Conservation (phyloP, 2,329 filamentous ascomycete genomes). For the Truncatella angustata region DNA sequence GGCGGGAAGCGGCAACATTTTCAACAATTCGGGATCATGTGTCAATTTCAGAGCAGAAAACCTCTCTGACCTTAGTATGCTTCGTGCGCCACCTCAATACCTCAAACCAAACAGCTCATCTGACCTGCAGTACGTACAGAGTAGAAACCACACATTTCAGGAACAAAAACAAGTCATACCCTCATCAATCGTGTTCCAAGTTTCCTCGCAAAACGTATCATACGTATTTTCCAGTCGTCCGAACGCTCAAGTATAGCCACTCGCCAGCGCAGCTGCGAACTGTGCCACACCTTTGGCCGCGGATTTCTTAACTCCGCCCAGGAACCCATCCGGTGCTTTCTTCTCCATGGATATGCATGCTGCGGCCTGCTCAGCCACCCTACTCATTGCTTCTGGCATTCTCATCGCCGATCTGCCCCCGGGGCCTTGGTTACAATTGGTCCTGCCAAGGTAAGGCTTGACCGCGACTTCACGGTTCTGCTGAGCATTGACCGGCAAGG, state of each 20-base stretch:
- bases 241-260: conserved; percentile 10
- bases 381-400: neutral
- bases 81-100: too few species aligned
- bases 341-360: neutral
- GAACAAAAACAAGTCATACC: neutral
- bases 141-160: too few species aligned
- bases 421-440: neutral
- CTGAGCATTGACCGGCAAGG: too few species aligned
- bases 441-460: neutral
- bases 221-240: too few species aligned
- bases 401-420: neutral
- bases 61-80: too few species aligned
- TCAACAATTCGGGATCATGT: too few species aligned
- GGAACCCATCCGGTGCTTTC: conserved; percentile 1
- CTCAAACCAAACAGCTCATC: neutral
- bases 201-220: too few species aligned
- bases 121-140: too few species aligned
- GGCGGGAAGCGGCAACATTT: too few species aligned
- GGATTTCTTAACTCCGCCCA: conserved; percentile 8
- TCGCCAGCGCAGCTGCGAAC: conserved; percentile 11
- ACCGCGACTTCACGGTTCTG: neutral
- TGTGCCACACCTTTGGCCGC: neutral
- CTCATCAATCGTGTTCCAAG: too few species aligned
- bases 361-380: neutral
- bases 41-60: too few species aligned